phyloP scores from a whole-genome alignment of 495 filamentous ascomycete species.

The Pseudomonodictys pantanalensis region DNA sequence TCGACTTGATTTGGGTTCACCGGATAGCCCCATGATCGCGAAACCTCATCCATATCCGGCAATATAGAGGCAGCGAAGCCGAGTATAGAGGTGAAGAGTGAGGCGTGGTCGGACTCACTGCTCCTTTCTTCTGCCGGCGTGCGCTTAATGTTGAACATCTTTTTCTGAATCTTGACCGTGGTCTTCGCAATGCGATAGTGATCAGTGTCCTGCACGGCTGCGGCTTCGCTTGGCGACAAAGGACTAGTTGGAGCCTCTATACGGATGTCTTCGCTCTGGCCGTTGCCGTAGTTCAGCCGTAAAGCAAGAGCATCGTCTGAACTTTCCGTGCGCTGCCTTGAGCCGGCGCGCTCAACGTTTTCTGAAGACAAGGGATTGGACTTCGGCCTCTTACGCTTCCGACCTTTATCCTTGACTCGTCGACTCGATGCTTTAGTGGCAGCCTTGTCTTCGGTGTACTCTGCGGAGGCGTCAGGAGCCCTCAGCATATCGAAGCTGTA shows the following conservation, averaged over 20 bases:
- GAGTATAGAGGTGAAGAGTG: constrained; percentile 51
- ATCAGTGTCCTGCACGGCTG: constrained; percentile 51
- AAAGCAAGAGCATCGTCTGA: constrained; percentile 46
- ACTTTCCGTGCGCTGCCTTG: constrained; percentile 45
- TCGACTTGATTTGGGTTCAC: constrained; percentile 54
- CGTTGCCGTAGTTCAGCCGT: constrained; percentile 60
- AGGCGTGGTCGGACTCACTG: constrained; percentile 41
- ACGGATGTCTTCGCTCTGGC: constrained; percentile 57
- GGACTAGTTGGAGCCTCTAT: constrained; percentile 39
- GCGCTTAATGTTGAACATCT: constrained; percentile 52
- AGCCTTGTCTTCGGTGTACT: constrained; percentile 16
- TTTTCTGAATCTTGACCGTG: constrained; percentile 56
- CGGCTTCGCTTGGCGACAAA: constrained; percentile 41
- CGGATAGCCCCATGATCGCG: constrained; percentile 58
- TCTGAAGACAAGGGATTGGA: constrained; percentile 50
- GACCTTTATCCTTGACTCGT: constrained; percentile 33
- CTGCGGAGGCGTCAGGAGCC: constrained; percentile 57
- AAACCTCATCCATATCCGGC: constrained; percentile 55
- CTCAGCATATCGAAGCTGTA: constrained; percentile 70
- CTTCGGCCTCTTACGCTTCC: constrained; percentile 60
- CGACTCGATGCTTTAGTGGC: constrained; percentile 3
- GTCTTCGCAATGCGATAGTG: constrained; percentile 54
- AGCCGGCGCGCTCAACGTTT: constrained; percentile 41
- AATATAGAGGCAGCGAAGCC: constrained; percentile 50
- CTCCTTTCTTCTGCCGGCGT: constrained; percentile 27